Evolutionary conservation across 108 stramenopile species (phyloP).

Genomic region (Nannochloropsis salina): DNA sequence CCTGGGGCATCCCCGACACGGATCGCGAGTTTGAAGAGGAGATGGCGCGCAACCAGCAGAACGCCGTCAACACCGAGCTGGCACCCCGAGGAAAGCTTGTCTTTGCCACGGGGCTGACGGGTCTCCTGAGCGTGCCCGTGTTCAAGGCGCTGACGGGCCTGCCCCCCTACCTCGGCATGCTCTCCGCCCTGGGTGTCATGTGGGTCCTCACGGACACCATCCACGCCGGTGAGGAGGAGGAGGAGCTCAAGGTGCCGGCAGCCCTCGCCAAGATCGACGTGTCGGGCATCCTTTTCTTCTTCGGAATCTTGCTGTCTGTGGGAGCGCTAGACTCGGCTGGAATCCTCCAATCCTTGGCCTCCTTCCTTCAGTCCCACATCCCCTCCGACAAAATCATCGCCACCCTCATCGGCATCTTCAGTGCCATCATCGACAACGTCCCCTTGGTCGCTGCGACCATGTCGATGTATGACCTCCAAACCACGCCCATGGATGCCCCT

Average conservation of each 20-base stretch:
- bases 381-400: constrained; percentile 85
- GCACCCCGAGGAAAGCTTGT: constrained; percentile 74
- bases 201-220: constrained; percentile 87
- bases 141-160: constrained; percentile 82
- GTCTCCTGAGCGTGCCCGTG: constrained; percentile 72
- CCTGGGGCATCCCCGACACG: constrained; percentile 10
- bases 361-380: constrained; percentile 71
- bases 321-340: constrained; percentile 85
- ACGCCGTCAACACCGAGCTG: constrained; percentile 40
- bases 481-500: constrained; percentile 75
- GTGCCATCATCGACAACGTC: constrained; percentile 86
- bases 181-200: constrained; percentile 81
- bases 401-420: constrained; percentile 80
- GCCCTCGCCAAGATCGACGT: constrained; percentile 64
- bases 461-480: constrained; percentile 84
- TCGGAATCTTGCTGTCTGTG: constrained; percentile 89
- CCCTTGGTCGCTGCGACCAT: constrained; percentile 86
- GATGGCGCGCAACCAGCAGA: constrained; percentile 60
- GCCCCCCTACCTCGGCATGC: constrained; percentile 86
- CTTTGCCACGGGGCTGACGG: constrained; percentile 75
- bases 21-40: constrained; percentile 68
- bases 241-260: constrained; percentile 66
- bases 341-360: constrained; percentile 73
- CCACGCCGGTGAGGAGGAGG: constrained; percentile 81
- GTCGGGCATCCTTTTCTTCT: constrained; percentile 82